Percentiles rank a stretch among this genome's conserved stretches.
These are phyloP conservation scores for Nicotiana otophora DNA, from an alignment of 257 asterid genomes.

Conservation along the genomic window DNA sequence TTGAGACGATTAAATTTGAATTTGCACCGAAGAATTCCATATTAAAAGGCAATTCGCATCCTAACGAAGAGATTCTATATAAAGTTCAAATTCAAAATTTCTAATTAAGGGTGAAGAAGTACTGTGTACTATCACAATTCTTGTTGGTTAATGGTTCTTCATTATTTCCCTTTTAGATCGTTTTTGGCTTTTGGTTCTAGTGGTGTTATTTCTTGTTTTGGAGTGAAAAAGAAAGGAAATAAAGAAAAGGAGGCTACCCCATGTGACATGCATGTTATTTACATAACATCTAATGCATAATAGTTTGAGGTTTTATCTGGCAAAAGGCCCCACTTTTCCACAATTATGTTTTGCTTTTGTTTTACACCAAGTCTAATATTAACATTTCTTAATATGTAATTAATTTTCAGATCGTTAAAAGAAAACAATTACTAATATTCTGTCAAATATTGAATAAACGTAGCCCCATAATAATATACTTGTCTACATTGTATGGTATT, in stretches of 20 bases:
- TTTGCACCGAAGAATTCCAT: too few relatives aligned
- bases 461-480: background rate
- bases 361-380: slow-evolving; percentile 12
- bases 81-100: fast-evolving
- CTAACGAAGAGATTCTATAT: too few relatives aligned
- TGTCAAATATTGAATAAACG: too few relatives aligned
- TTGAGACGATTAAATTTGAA: too few relatives aligned
- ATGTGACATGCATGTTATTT: slow-evolving; percentile 46
- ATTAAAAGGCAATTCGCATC: too few relatives aligned
- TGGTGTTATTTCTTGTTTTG: slow-evolving; percentile 21
- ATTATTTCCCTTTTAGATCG: background rate
- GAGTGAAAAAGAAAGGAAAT: slow-evolving; percentile 10
- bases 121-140: too few relatives aligned
- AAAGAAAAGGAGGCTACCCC: slow-evolving; percentile 20
- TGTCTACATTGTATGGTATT: background rate
- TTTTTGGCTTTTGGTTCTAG: slow-evolving; percentile 10
- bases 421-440: background rate
- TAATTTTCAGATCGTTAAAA: background rate
- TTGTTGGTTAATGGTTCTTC: background rate
- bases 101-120: too few relatives aligned
- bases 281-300: slow-evolving; percentile 35
- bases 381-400: background rate
- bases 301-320: slow-evolving; percentile 32
- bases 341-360: slow-evolving; percentile 16
- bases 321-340: slow-evolving; percentile 32